A percentile compares a stretch with the other conserved stretches of the same genome.
These are phyloP conservation scores for Kalmanozyma brasiliensis DNA, from an alignment of 1,284 basidiomycete genomes.

Conservation along the genomic window DNA sequence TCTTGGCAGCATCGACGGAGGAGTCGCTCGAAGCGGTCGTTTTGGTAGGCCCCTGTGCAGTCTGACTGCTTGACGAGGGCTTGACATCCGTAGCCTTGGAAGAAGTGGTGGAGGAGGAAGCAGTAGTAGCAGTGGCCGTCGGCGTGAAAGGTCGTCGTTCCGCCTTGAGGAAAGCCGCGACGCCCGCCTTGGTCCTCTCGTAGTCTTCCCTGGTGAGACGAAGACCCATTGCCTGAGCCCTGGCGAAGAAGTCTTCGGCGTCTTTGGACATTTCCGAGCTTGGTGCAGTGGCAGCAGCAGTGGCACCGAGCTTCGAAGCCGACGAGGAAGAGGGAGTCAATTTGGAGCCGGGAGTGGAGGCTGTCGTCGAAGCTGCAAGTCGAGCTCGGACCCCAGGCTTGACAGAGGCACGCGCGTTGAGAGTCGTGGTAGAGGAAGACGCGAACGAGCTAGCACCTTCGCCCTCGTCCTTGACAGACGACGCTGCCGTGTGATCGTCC, in stretches of 20 bases:
- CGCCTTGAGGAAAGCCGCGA: conserved; percentile 64
- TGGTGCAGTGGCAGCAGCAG: conserved; percentile 5
- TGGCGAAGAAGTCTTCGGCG: conserved; percentile 63
- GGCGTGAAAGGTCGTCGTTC: conserved; percentile 46
- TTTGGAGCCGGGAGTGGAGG: conserved; percentile 10
- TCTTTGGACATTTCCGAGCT: conserved; percentile 31
- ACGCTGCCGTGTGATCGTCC: conserved; percentile 18
- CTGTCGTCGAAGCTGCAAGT: conserved; percentile 3
- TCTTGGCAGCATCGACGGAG: conserved; percentile 3
- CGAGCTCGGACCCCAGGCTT: conserved; percentile 17
- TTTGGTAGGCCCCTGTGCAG: conserved; percentile 2
- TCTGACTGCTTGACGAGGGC: conserved; percentile 5
- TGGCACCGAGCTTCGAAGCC: not conserved
- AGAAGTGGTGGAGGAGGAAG: conserved; percentile 8
- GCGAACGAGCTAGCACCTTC: conserved; percentile 7
- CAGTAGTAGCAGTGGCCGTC: conserved; percentile 1
- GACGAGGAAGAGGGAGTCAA: conserved; percentile 6
- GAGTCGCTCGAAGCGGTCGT: conserved; percentile 1
- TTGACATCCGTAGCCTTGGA: conserved; percentile 13
- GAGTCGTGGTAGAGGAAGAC: conserved; percentile 9
- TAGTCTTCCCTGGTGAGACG: conserved; percentile 63
- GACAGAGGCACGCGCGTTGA: conserved; percentile 4
- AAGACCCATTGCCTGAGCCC: conserved; percentile 64
- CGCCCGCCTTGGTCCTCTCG: conserved; percentile 62
- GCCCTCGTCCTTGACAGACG: conserved; percentile 9